Base-by-base conservation (phyloP, 805 yeast genomes). In the Candida wancherniae region DNA sequence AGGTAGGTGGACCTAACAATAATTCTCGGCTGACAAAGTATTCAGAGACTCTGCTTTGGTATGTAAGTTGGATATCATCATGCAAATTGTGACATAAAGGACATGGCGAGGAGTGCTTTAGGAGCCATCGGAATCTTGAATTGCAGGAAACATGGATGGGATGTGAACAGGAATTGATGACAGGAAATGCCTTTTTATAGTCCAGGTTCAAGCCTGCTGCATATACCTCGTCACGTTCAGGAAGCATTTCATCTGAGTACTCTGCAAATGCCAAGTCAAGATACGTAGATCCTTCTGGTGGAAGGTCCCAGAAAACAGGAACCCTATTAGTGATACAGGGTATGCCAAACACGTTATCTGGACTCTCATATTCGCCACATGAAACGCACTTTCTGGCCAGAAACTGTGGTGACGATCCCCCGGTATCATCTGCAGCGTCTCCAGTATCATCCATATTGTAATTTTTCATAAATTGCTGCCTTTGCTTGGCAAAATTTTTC, bases 401-500 rank as follows among this genome's bases (percentile, higher is more conserved):
- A 20, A 11, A 14, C 6, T 8, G 4, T 6, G 11, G 9, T 16
- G 24, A 6, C 9, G n/a, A 6, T 28, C 19, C 21, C 21, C 24
- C 9, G 19, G 19, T 18, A 8, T 29, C 33, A 15, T n/a, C n/a
- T n/a, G n/a, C 18, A 10, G 6, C 21, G 20, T 6, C 16, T 22
- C 4, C 19, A 7, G 34, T 45, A 10, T 40, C 40, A 6, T 43
- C 44, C 5, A 50, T 42, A 7, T 49, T 53, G 26, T 57, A 48
- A 37, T 72, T 69, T 15, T 64, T 55, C 40, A 69, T 50, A 31
- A 74, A 75, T 24, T 56, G 51, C 15, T 56, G 50, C 33, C 75
- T 61, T 42, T 73, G 77, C 34, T 67, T 77, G 14, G 74, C 72
- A 65, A 83, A 75, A 46, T 73, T 79, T 16, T 67, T 70, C 66